Evolutionary conservation across 2,329 filamentous ascomycete genomes (phyloP), one percentile per base, ranked within the genome.

Genomic region (Beauveria rudraprayagi): DNA sequence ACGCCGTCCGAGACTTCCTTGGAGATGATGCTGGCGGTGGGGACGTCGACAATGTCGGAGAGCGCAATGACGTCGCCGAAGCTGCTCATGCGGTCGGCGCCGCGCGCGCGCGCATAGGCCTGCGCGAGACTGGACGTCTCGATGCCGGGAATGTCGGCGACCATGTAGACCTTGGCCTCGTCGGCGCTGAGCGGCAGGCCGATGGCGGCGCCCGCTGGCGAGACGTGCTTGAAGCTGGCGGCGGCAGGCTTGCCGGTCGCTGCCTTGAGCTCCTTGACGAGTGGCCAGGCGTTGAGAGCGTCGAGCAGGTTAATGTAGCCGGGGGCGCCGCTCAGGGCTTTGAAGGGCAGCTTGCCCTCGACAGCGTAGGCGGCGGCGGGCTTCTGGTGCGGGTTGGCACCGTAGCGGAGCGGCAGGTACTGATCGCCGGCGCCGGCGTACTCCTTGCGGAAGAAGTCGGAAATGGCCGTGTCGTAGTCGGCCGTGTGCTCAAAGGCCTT

Each of bases 401-500:
- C 94, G 75, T 99, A 99, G 69, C 94, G 89, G 65, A 99, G 87
- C 63, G 91, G 80, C 63, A 95, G 72, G 76, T 96, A 87, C 78
- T 97, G 91, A 65, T 85, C 77, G 66, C 92, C 92, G 63, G 92
- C 87, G 65, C 87, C 86, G 62, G 94, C 92, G 72, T 97, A 99
- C 78, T 96, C 88, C 82, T 95, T 93, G 73, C 94, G 89, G 86
- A 99, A 99, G 82, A 96, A 99, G 70, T 90, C 90, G 41, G 93
- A 89, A 73, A 99, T 99, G 68, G 94, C 91, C 48, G 86, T 84
- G 74, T 99, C 94, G 76, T 99, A 99, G 75, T 96, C 92, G 66
- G 94, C 92, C 44, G 94, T 99, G 77, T 97, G 94, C 78, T 96
- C 91, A 72, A 99, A 99, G 17, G 94, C 94, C 83, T 99, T 99